Base-by-base conservation (phyloP, 2,329 filamentous ascomycete species). In the Penicillium sp. region DNA sequence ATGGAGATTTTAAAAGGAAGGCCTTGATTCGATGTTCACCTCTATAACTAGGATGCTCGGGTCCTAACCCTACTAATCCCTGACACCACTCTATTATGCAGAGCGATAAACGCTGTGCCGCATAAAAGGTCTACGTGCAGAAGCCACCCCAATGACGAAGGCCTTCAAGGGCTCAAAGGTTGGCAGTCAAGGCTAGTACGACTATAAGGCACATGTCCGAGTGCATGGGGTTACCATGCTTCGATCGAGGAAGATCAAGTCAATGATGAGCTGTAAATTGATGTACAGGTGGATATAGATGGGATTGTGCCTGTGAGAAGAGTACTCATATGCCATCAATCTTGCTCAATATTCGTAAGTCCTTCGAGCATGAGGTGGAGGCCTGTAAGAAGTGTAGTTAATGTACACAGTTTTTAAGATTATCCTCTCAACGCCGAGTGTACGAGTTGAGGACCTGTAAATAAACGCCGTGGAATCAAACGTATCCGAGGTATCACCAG, bases 181-280 rank as follows among this genome's bases (percentile, higher is more conserved):
- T 10, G 72, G 70, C 5, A 73, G 63, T 6, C 40, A 55, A 57
- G 50, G 68, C 74, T 1, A 61, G 63, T 35, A 74, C 74, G 0
- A 72, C 66, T 0, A 62, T 76, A 64, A 57, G 13, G 74, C 74
- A 1, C 61, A 66, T 42, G 71, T 80, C 5, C 63, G 68, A 8
- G 64, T 72, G 24, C 76, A 79, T 63, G 74, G 73, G 0, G 72
- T 74, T n/a, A 71, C 68, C n/a, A 65, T 78, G 61, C 24, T 26
- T 8, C 24, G 26, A 27, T 11, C 11, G 26, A 13, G 26, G 10
- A 3, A 27, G 26, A 10, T 65, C 34, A 64, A 62, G 52, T 71
- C 69, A 60, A 67, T 44, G 71, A 75, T 57, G 73, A 76, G 59
- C 56, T 76, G 54, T 75, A 45, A 48, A 16, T 18, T 18, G 10